phyloP scores from a whole-genome alignment of 2,329 filamentous ascomycete genomes.

The Colletotrichum sp. region DNA sequence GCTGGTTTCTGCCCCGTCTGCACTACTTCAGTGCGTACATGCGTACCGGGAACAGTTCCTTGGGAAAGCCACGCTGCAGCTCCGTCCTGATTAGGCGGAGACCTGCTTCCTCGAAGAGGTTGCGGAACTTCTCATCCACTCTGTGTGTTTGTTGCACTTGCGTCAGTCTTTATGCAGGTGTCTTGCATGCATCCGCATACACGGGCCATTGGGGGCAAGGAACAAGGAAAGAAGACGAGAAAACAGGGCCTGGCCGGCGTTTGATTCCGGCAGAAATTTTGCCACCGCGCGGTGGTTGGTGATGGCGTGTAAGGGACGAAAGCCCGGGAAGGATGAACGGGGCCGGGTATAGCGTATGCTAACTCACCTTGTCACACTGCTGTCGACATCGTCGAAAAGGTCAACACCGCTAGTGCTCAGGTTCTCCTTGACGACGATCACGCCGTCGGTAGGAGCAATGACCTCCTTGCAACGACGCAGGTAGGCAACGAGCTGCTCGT shows the following conservation, averaged over 20 bases:
- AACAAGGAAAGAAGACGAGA: background rate
- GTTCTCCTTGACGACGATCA: conserved; percentile 68
- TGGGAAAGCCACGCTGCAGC: conserved; percentile 74
- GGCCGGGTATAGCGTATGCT: background rate
- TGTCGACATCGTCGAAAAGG: conserved; percentile 46
- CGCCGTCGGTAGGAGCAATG: conserved; percentile 29
- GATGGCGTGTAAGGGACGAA: background rate
- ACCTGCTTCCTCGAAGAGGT: conserved; percentile 71
- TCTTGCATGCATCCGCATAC: conserved; percentile 13
- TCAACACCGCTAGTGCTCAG: conserved; percentile 62
- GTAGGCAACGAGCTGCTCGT: conserved; percentile 72
- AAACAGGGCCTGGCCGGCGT: background rate
- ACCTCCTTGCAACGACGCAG: conserved; percentile 62
- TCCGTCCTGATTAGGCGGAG: conserved; percentile 73
- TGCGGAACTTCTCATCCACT: conserved; percentile 72
- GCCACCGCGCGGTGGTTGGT: background rate
- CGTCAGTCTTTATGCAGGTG: conserved; percentile 10
- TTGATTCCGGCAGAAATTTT: background rate
- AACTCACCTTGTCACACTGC: conserved; percentile 19
- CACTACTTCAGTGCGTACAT: conserved; percentile 72
- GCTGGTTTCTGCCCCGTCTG: background rate
- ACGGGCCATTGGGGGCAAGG: background rate
- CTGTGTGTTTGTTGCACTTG: conserved; percentile 39
- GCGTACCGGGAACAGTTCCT: conserved; percentile 72
- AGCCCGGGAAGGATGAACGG: background rate